Evolutionary conservation across 768 basidiomycete species (phyloP).

Genomic region (Melanogaster broomeanus): DNA sequence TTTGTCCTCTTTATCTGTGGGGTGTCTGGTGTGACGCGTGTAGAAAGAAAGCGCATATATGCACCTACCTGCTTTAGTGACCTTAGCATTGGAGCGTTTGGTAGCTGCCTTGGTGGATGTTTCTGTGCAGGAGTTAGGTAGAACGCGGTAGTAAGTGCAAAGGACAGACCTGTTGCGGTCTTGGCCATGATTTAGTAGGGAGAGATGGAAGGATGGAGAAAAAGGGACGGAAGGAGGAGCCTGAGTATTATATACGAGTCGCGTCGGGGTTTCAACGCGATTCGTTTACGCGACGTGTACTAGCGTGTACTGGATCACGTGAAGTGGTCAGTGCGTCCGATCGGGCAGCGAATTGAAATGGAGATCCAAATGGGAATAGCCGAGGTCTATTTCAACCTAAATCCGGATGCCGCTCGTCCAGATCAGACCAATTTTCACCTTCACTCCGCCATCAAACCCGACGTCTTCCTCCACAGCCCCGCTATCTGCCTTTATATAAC

Average conservation of each 20-base stretch:
- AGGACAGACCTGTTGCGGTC: slow-evolving; percentile 45
- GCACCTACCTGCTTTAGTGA: slow-evolving; percentile 38
- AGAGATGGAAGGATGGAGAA: slow-evolving; percentile 12
- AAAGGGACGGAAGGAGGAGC: not conserved
- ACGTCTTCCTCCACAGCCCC: no score
- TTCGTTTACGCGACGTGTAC: no score
- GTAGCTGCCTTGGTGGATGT: slow-evolving; percentile 60
- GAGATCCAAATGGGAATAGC: slow-evolving; percentile 7
- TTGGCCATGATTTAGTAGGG: slow-evolving; percentile 46
- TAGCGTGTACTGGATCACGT: slow-evolving; percentile 26
- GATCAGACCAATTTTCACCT: not conserved
- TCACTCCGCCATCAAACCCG: not conserved
- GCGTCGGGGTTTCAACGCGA: slow-evolving; percentile 24
- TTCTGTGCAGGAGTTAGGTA: slow-evolving; percentile 33
- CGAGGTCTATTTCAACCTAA: slow-evolving; percentile 24
- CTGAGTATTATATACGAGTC: slow-evolving; percentile 25
- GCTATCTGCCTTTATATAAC: not conserved
- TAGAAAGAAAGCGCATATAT: slow-evolving; percentile 1
- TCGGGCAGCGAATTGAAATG: not conserved
- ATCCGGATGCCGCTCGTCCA: no score
- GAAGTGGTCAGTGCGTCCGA: slow-evolving; percentile 20
- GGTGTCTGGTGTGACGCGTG: not conserved
- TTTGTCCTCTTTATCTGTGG: slow-evolving; percentile 43
- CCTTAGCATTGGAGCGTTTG: slow-evolving; percentile 49
- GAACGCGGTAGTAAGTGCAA: not conserved